Base-by-base conservation (phyloP, 805 yeast genomes). In the Ogataea paraovalis region DNA sequence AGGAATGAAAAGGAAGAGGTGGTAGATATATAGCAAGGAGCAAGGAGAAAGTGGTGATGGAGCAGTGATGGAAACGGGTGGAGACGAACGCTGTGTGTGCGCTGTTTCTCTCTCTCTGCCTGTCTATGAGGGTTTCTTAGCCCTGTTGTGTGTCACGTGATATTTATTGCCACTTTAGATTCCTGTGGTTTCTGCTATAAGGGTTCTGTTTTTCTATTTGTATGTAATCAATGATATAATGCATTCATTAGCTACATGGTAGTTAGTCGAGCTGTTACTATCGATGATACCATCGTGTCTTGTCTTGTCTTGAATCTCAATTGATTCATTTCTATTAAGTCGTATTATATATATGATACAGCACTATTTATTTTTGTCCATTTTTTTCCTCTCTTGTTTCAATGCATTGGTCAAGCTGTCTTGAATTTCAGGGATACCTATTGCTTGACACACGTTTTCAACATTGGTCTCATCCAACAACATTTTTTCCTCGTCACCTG, bases 401-500 rank as follows among this genome's bases (percentile, higher is more conserved):
- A 80, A 58, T 1, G 87, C 85, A 48, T 74, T 74, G 4, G 59
- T 46, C 40, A 84, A 64, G n/a, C 73, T 73, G 1, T 70, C 65
- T 32, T 68, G 69, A 33, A 74, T 60, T 32, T 72, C 76, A 22
- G 65, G 69, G 41, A 80, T 69, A 4, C 74, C 75, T 38, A 82
- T 69, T 0, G 67, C 56, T 8, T 68, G 62, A 30, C 78, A 70
- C 16, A 86, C 50, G 30, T 62, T 57, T 14, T 76, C 75, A 28
- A 81, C 73, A 2, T 73, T 69, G 2, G 67, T 72, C 16, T 74
- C 72, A 46, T 72, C 69, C 7, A 83, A 56, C 4, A 83, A 50
- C 19, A 79, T 47, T 38, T 59, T 60, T 52, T 74, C 78, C 19
- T 56, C 58, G 8, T 51, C 62, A 3, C 33, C 39, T 9, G 39